Evolutionary conservation across 805 yeast species (phyloP).

Genomic region (Kluyveromyces siamensis): DNA sequence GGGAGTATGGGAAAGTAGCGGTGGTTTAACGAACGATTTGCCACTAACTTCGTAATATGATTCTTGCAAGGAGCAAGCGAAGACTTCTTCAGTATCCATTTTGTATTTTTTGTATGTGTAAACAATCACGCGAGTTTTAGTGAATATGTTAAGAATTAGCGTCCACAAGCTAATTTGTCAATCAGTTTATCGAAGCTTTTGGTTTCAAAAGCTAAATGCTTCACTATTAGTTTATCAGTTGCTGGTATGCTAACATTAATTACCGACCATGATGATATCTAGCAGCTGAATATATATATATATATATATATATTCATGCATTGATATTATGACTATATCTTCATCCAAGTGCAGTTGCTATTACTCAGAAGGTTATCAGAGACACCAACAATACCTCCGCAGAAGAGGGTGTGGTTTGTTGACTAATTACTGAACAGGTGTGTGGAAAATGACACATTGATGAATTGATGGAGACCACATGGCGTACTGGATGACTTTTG

Average conservation of each 20-base stretch:
- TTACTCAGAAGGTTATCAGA: too few species aligned
- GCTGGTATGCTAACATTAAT: too few species aligned
- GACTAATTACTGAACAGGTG: neutral
- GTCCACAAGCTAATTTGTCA: too few species aligned
- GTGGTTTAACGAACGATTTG: conserved; percentile 1
- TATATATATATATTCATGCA: neutral
- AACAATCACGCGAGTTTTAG: neutral
- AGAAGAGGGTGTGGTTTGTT: neutral
- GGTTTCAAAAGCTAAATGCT: too few species aligned
- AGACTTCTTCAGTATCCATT: conserved; percentile 3
- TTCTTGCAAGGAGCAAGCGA: conserved; percentile 1
- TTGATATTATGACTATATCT: neutral
- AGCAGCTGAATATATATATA: too few species aligned
- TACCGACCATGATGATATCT: too few species aligned
- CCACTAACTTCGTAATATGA: neutral
- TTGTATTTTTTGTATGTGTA: neutral
- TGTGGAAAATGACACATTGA: neutral
- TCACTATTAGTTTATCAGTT: too few species aligned
- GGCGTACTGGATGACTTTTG: neutral
- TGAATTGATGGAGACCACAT: neutral
- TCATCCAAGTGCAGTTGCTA: neutral
- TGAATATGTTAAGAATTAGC: neutral
- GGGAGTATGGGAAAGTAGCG: conserved; percentile 5
- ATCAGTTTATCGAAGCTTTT: too few species aligned
- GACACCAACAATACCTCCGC: neutral